These are phyloP conservation scores for Acacia melanoxylon DNA, from an alignment of 306 rosid genomes.

Conservation along the genomic window DNA sequence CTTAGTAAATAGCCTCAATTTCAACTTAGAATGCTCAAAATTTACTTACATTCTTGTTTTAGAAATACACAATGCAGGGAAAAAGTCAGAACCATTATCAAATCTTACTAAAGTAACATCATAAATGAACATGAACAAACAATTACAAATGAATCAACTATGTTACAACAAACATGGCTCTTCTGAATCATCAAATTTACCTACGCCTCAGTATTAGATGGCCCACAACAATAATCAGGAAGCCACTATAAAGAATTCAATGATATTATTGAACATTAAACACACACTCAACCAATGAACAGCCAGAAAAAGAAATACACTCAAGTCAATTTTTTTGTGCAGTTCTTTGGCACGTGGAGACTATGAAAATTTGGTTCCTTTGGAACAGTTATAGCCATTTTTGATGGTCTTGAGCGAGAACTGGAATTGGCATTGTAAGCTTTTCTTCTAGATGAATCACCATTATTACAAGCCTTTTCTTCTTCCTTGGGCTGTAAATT, in stretches of 20 bases:
- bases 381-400: conserved; percentile 56
- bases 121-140: not conserved
- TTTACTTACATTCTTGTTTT: not conserved
- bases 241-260: conserved; percentile 37
- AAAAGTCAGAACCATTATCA: not conserved
- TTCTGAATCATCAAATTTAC: not conserved
- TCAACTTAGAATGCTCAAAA: not conserved
- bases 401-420: conserved; percentile 46
- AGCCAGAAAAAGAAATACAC: not conserved
- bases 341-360: conserved; percentile 50
- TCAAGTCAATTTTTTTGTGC: conserved; percentile 33
- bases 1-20: not conserved
- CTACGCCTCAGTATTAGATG: not conserved
- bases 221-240: not conserved
- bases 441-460: conserved; percentile 32
- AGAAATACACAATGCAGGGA: too few relatives aligned
- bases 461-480: conserved; percentile 38
- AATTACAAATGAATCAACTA: not conserved
- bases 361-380: conserved; percentile 71
- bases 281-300: not conserved
- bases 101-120: not conserved
- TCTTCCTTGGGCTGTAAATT: conserved; percentile 39
- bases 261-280: conserved; percentile 44
- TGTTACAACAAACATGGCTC: not conserved
- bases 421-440: conserved; percentile 22